Base-by-base conservation (phyloP, 352 stramenopile genomes). In the Hyaloperonospora brassicae region DNA sequence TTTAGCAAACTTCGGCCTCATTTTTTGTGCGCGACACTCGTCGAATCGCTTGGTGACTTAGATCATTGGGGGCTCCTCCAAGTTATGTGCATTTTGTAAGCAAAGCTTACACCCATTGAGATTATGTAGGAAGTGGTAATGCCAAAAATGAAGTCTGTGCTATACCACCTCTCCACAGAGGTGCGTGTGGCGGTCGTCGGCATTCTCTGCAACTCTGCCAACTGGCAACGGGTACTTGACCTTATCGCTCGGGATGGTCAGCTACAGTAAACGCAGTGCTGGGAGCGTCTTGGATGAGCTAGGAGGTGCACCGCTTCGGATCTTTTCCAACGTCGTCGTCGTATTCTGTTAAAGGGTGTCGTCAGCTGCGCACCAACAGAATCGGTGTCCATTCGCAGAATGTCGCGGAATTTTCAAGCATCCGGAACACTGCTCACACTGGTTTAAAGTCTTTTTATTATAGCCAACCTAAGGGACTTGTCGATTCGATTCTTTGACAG, bases 241-340 rank as follows among this genome's bases (percentile, higher is more conserved):
- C 36, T 42, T 42, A 42, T 42, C 14, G 36, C 36, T 42, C 36
- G 36, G 4, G 36, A 42, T 42, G 36, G 36, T 42, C 36, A 12
- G n/a, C 3, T 42, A 11, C 36, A n/a, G 36, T 4, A 42, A 4
- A 5, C 11, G 5, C 3, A 5, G 36, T 21, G 11, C 3, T 42
- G 36, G 14, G n/a, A 11, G 36, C 36, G n/a, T 21, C 36, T 42
- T 10, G 27, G 27, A 3, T 31, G 27, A 31, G 3, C 27, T 31
- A 31, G 27, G 27, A 31, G 27, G 7, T 31, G 27, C 27, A 31
- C 7, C 27, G 27, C 7, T 10, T n/a, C 27, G 27, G 27, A 21
- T 4, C 11, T 21, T 21, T 10, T 10, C 36, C 36, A 31, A 31
- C 3, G 27, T 31, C 27, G 27, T 31, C 27, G 27, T 8, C n/a